Percentiles rank a stretch among this genome's conserved stretches.
Evolutionary conservation across 805 yeast genomes (phyloP).

Genomic region (Wickerhamiella azyma): DNA sequence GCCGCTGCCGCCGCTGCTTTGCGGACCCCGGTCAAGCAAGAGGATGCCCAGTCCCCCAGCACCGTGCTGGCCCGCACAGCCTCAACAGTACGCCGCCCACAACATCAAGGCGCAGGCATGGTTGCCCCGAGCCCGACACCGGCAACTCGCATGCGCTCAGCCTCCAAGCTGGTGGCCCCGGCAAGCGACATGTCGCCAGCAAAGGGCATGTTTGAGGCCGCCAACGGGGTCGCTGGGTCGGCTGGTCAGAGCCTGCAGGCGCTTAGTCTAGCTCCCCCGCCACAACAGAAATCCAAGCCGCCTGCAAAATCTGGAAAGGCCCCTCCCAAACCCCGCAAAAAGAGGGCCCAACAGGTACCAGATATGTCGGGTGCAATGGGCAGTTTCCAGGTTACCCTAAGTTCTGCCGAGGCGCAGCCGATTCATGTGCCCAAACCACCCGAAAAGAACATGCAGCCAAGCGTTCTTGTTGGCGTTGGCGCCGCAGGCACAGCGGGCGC

Average conservation of each 20-base stretch:
- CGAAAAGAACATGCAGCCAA: slow-evolving; percentile 8
- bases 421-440: slow-evolving; percentile 7
- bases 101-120: background rate
- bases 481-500: background rate
- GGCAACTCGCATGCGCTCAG: slow-evolving; percentile 20
- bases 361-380: slow-evolving; percentile 23
- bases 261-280: too few species aligned
- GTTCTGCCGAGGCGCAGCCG: slow-evolving; percentile 6
- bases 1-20: slow-evolving; percentile 10
- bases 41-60: slow-evolving; percentile 13
- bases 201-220: slow-evolving; percentile 19
- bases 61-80: slow-evolving; percentile 13
- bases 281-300: too few species aligned
- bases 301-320: background rate
- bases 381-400: slow-evolving; percentile 23
- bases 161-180: slow-evolving; percentile 20
- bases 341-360: slow-evolving; percentile 10
- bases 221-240: background rate
- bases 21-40: slow-evolving; percentile 1
- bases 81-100: background rate
- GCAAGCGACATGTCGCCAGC: slow-evolving; percentile 24
- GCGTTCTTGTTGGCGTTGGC: slow-evolving; percentile 2
- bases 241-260: too few species aligned
- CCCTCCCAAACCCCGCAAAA: slow-evolving; percentile 12
- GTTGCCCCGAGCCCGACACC: slow-evolving; percentile 22